A percentile compares a stretch with the other conserved stretches of the same genome.
Evolutionary conservation across 257 asterid genomes (phyloP).

Genomic region (Rhazya stricta): DNA sequence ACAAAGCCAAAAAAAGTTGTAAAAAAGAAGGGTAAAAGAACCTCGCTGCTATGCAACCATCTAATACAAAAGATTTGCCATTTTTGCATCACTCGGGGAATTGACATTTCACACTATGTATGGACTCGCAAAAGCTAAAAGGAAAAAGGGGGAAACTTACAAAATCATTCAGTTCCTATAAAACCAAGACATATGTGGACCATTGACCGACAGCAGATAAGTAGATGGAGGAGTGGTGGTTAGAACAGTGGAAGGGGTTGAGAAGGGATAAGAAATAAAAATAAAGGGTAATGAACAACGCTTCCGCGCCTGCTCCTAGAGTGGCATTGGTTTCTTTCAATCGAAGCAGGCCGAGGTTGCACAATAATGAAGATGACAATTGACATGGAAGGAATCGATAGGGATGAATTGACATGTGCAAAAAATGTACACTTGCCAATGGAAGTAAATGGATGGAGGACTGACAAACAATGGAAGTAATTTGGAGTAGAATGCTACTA

Average conservation of each 20-base stretch:
- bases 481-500: slow-evolving; percentile 10
- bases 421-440: slow-evolving; percentile 77
- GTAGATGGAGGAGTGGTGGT: slow-evolving; percentile 24
- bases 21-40: slow-evolving; percentile 21
- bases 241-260: slow-evolving; percentile 21
- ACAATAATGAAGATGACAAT: slow-evolving; percentile 16
- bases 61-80: slow-evolving; percentile 41
- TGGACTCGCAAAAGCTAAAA: slow-evolving; percentile 32
- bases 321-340: slow-evolving; percentile 28
- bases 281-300: slow-evolving; percentile 53
- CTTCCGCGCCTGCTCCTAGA: slow-evolving; percentile 69
- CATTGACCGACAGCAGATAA: slow-evolving; percentile 19
- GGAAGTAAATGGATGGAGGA: slow-evolving; percentile 29
- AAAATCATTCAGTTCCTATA: slow-evolving; percentile 42
- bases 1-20: slow-evolving; percentile 29
- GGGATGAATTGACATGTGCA: slow-evolving; percentile 53
- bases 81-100: slow-evolving; percentile 33
- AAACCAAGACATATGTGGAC: slow-evolving; percentile 33
- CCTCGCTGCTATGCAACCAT: slow-evolving; percentile 42
- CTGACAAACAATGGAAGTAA: slow-evolving; percentile 36
- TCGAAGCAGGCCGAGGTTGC: slow-evolving; percentile 92
- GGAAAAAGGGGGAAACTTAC: slow-evolving; percentile 17
- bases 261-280: slow-evolving; percentile 10
- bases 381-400: slow-evolving; percentile 5
- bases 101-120: slow-evolving; percentile 63